These are phyloP conservation scores for Cutaneotrichosporon dermatis DNA, from an alignment of 1,284 basidiomycete species.

Conservation along the genomic window DNA sequence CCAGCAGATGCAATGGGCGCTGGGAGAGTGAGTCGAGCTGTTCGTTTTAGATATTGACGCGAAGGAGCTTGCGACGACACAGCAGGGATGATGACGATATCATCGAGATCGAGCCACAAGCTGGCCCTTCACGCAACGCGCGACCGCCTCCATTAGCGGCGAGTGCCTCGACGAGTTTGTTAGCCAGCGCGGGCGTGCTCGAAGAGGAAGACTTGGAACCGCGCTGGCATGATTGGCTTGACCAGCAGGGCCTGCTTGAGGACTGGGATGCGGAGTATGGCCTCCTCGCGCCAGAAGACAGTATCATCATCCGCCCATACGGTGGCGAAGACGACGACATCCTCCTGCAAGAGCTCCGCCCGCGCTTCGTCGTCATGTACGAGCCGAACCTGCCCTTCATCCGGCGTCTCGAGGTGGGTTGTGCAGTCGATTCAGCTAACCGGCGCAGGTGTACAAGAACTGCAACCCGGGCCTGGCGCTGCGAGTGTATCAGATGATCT, in stretches of 20 bases:
- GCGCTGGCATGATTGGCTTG: slow-evolving; percentile 17
- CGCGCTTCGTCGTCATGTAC: slow-evolving; percentile 90
- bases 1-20: slow-evolving; percentile 36
- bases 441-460: slow-evolving; percentile 71
- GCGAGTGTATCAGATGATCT: slow-evolving; percentile 93
- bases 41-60: neutral
- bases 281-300: slow-evolving; percentile 70
- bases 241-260: slow-evolving; percentile 28
- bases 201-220: slow-evolving; percentile 41
- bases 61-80: slow-evolving; percentile 10
- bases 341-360: slow-evolving; percentile 78
- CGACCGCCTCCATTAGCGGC: slow-evolving; percentile 2
- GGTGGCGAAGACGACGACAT: slow-evolving; percentile 90
- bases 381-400: slow-evolving; percentile 93
- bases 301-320: slow-evolving; percentile 81
- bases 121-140: neutral
- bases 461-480: slow-evolving; percentile 73
- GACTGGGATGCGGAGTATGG: slow-evolving; percentile 81
- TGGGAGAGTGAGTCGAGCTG: slow-evolving; percentile 20
- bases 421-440: neutral
- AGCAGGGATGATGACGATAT: neutral
- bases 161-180: slow-evolving; percentile 13
- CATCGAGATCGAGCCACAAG: neutral
- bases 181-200: slow-evolving; percentile 33
- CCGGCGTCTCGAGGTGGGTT: slow-evolving; percentile 76